A percentile compares a stretch with the other conserved stretches of the same genome.
These are phyloP conservation scores for Cyphellophora europaea DNA, from an alignment of 2,329 filamentous ascomycete species.

Conservation along the genomic window DNA sequence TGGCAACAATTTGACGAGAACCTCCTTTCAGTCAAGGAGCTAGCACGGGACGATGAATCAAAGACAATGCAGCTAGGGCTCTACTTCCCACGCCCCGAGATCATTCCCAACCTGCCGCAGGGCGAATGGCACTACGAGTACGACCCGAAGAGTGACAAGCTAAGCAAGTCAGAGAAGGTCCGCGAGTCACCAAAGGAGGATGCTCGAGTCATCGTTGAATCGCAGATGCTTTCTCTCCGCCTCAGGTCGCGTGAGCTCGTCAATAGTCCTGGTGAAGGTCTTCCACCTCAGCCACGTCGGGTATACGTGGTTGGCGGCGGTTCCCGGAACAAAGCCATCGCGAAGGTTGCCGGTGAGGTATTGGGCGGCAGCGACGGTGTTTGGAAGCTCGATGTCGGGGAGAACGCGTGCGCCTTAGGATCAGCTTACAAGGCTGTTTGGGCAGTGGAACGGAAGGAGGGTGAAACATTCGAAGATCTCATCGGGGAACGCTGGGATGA, in stretches of 20 bases:
- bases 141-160: conserved; percentile 34
- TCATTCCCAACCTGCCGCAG: conserved; percentile 79
- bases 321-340: conserved; percentile 81
- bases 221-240: conserved; percentile 85
- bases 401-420: conserved; percentile 88
- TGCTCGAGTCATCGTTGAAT: conserved; percentile 80
- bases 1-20: conserved; percentile 77
- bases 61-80: conserved; percentile 74
- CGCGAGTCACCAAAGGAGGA: conserved; percentile 59
- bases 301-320: conserved; percentile 94
- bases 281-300: conserved; percentile 76
- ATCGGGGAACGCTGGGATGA: conserved; percentile 80
- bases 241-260: conserved; percentile 75
- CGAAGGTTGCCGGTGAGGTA: conserved; percentile 73
- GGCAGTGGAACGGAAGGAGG: conserved; percentile 61
- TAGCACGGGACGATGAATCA: conserved; percentile 48
- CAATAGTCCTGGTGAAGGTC: conserved; percentile 37
- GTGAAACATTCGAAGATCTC: conserved; percentile 79
- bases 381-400: conserved; percentile 86
- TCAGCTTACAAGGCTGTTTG: conserved; percentile 95
- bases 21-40: conserved; percentile 57
- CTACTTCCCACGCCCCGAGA: conserved; percentile 93
- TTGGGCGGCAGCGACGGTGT: conserved; percentile 84
- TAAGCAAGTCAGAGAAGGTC: conserved; percentile 43
- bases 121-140: conserved; percentile 80